Evolutionary conservation across 768 basidiomycete genomes (phyloP).

Genomic region (Xanthoconium stramineum): DNA sequence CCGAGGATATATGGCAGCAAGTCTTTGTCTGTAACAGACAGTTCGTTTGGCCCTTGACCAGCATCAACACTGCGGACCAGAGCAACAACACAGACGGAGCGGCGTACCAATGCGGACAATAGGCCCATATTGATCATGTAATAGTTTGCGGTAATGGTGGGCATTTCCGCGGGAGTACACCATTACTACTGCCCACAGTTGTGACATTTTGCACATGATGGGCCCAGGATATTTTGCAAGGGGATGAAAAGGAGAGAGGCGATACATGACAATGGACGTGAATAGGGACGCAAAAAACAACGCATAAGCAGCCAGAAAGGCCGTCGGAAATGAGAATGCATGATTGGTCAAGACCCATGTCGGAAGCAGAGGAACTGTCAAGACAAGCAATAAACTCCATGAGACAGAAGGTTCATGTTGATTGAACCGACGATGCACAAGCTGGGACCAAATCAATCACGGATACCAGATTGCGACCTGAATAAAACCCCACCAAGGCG

Average conservation of each 20-base stretch:
- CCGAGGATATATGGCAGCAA: conserved; percentile 24
- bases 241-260: conserved; percentile 38
- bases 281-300: conserved; percentile 20
- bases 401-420: conserved; percentile 16
- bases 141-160: conserved; percentile 13
- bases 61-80: conserved; percentile 1
- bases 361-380: conserved; percentile 12
- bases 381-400: conserved; percentile 10
- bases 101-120: conserved; percentile 33
- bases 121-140: conserved; percentile 32
- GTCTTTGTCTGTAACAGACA: conserved; percentile 29
- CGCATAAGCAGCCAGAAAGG: conserved; percentile 13
- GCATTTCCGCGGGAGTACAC: conserved; percentile 18
- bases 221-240: conserved; percentile 39
- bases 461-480: neutral
- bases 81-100: neutral
- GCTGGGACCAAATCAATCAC: conserved; percentile 2
- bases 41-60: conserved; percentile 36
- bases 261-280: conserved; percentile 32
- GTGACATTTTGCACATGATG: conserved; percentile 27
- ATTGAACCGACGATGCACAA: conserved; percentile 17
- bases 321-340: neutral
- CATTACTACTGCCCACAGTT: conserved; percentile 27
- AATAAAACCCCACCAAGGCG: conserved; percentile 15
- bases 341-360: conserved; percentile 10